phyloP scores from a whole-genome alignment of 345 rosid species.

The Citrus reticulata region DNA sequence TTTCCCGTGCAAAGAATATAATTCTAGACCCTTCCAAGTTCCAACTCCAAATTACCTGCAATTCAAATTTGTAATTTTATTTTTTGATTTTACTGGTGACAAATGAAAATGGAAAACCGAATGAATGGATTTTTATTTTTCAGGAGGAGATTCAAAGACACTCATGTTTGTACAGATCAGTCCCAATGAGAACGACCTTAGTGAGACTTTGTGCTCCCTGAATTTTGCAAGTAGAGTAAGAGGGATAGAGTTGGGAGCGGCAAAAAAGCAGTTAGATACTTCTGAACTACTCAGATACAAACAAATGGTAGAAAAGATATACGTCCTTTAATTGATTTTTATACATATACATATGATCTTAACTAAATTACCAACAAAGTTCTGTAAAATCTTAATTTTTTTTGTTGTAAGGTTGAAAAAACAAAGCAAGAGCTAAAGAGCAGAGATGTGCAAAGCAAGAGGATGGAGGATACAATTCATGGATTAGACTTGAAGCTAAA shows the following conservation, averaged over 20 bases:
- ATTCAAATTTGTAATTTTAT: not conserved
- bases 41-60: not conserved
- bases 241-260: slow-evolving; percentile 95
- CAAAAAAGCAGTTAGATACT: slow-evolving; percentile 78
- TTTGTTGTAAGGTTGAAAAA: slow-evolving; percentile 56
- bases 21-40: not conserved
- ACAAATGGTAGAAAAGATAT: slow-evolving; percentile 56
- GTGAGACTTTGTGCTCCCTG: slow-evolving; percentile 86
- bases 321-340: not conserved
- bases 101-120: not conserved
- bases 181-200: slow-evolving; percentile 77
- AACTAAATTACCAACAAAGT: not conserved
- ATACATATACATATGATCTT: not conserved
- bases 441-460: slow-evolving; percentile 81
- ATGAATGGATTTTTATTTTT: slow-evolving; percentile 18
- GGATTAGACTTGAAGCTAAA: slow-evolving; percentile 69
- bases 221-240: slow-evolving; percentile 94
- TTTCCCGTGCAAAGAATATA: not conserved
- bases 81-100: not conserved
- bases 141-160: slow-evolving; percentile 96
- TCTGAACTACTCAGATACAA: slow-evolving; percentile 75
- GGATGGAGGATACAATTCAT: slow-evolving; percentile 74
- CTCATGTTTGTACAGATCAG: slow-evolving; percentile 97
- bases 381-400: not conserved
- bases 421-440: slow-evolving; percentile 77